Base-by-base conservation (phyloP, 352 stramenopile genomes). In the Globisporangium spiculum region DNA sequence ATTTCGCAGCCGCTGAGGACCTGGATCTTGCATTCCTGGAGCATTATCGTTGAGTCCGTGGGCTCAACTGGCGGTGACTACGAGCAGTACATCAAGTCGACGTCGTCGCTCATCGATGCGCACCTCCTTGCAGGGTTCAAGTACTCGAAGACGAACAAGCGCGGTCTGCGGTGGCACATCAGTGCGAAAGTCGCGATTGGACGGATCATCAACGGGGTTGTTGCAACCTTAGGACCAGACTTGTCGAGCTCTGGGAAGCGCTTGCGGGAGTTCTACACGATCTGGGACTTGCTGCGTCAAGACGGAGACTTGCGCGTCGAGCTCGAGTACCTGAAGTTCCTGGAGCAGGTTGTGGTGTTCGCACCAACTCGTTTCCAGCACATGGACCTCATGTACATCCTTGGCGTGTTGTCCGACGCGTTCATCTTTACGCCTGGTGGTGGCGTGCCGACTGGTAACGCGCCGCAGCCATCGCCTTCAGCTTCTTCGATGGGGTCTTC, bases 341-440 rank as follows among this genome's bases (percentile, higher is more conserved):
- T 95, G 38, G 84, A 95, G 69, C 89, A 96, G 79, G 73, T 96
- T 4, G 83, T 93, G 0, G 83, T 95, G 41, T 93, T 95, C 60
- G 84, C 84, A 26, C 89, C 89, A 0, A 74, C 74, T 10, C 75
- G 81, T 20, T 91, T 94, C 54, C 81, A 82, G 44, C 66, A 61
- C 27, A 69, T 57, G 32, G 80, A 94, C 67, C 74, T 94, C 48
- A 66, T 66, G 56, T 89, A 90, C 59, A 84, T 91, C 52, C 75
- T 94, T 5, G 72, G 72, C 24, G 77, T 90, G 52, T 60, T 91
- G 20, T 90, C 84, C 1, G 84, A 88, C 50, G 61, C 68, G 10
- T 77, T 80, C 32, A 44, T 64, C 9, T 44, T 68, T 14, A 22
- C 60, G 30, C 64, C 68, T 26, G 12, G 5, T 34, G 22, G 38